These are phyloP conservation scores for Pistacia vera DNA, from an alignment of 345 rosid genomes.

Conservation along the genomic window DNA sequence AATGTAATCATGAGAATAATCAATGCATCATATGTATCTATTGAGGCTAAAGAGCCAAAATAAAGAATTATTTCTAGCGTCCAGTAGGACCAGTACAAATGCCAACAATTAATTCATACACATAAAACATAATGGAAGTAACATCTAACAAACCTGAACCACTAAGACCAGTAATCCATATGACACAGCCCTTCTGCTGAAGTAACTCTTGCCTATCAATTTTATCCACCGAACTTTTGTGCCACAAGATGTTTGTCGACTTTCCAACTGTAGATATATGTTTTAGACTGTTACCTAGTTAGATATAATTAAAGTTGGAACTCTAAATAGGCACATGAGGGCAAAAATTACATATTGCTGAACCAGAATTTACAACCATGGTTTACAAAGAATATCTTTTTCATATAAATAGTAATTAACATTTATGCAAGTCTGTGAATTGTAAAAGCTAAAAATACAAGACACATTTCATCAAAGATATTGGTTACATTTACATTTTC, in stretches of 20 bases:
- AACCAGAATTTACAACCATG: conserved; percentile 1
- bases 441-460: not conserved
- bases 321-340: not conserved
- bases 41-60: not conserved
- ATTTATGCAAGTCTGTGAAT: not conserved
- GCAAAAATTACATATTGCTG: conserved; percentile 1
- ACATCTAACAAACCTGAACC: conserved; percentile 66
- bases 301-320: conserved; percentile 30
- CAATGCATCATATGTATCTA: not conserved
- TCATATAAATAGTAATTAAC: not conserved
- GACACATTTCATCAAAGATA: not conserved
- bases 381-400: not conserved
- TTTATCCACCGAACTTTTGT: conserved; percentile 57
- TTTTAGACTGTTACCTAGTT: conserved; percentile 51
- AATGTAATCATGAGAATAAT: not conserved
- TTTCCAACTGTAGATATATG: conserved; percentile 47
- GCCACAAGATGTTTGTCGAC: conserved; percentile 75
- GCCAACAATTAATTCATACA: conserved; percentile 5
- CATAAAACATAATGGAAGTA: not conserved
- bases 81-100: not conserved
- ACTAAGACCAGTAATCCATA: conserved; percentile 86
- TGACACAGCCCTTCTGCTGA: conserved; percentile 75
- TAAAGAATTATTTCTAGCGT: not conserved
- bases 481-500: not conserved
- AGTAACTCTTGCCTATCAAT: conserved; percentile 57